phyloP scores from a whole-genome alignment of 768 basidiomycete species.

The Scleroderma citrinum region DNA sequence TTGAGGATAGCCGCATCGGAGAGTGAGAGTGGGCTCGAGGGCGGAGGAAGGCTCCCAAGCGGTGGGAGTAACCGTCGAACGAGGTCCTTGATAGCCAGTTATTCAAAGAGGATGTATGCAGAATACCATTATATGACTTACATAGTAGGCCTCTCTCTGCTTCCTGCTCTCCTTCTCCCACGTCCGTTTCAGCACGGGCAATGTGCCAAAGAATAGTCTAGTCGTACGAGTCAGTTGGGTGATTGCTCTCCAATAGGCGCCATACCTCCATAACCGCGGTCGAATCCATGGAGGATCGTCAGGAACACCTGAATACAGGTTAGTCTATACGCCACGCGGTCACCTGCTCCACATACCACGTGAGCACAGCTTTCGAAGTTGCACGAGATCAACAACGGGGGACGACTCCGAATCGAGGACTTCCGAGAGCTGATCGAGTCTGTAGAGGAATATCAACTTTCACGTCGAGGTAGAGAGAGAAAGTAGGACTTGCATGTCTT shows the following conservation, averaged over 20 bases:
- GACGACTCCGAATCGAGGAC: constrained; percentile 47
- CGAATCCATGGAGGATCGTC: constrained; percentile 72
- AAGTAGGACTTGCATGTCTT: constrained; percentile 48
- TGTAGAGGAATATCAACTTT: constrained; percentile 1
- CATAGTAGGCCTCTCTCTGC: constrained; percentile 70
- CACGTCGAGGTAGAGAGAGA: not conserved
- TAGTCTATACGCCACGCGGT: not conserved
- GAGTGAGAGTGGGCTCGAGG: constrained; percentile 32
- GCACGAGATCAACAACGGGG: constrained; percentile 49
- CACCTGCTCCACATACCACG: constrained; percentile 41
- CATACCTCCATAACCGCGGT: constrained; percentile 67
- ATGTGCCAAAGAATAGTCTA: constrained; percentile 59
- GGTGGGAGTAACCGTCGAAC: constrained; percentile 58
- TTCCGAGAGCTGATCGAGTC: constrained; percentile 55
- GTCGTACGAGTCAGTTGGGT: not conserved
- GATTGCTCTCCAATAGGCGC: constrained; percentile 5
- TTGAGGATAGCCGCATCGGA: constrained; percentile 45
- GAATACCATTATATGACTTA: constrained; percentile 29
- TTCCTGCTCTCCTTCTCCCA: constrained; percentile 56
- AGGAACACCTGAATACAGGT: constrained; percentile 49
- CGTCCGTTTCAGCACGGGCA: constrained; percentile 48
- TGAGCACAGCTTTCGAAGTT: constrained; percentile 51
- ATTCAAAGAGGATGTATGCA: constrained; percentile 3
- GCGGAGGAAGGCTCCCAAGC: constrained; percentile 39
- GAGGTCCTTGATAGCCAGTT: constrained; percentile 47